These are phyloP conservation scores for Ganoderma lingzhi DNA, from an alignment of 1,284 basidiomycete genomes.

Conservation along the genomic window DNA sequence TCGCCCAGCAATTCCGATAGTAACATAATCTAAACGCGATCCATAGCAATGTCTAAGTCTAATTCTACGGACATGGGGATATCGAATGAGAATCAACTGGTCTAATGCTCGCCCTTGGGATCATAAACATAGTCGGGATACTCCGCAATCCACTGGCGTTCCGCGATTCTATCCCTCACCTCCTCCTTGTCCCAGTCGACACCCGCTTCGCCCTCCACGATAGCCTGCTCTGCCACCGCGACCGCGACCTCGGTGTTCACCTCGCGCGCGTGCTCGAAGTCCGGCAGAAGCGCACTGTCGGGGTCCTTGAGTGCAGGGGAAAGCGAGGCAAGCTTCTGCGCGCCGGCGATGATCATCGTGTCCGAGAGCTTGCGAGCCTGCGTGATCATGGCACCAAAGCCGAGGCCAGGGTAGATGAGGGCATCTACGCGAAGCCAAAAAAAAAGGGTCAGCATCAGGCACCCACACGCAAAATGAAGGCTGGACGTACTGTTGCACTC, in stretches of 20 bases:
- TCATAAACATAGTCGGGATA: constrained; percentile 73
- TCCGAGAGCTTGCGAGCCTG: constrained; percentile 72
- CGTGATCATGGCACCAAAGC: constrained; percentile 75
- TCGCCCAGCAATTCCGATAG: not conserved
- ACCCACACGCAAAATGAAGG: not conserved
- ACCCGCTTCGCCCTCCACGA: constrained; percentile 69
- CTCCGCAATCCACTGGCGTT: constrained; percentile 62
- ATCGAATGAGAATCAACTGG: not conserved
- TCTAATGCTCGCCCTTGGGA: constrained; percentile 24
- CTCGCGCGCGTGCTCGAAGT: constrained; percentile 68
- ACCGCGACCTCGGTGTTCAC: constrained; percentile 81
- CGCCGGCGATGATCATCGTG: constrained; percentile 80
- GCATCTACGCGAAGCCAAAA: constrained; percentile 54
- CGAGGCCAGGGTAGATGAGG: constrained; percentile 82
- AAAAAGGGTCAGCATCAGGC: not conserved
- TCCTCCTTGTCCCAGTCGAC: constrained; percentile 58
- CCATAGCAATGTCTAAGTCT: not conserved
- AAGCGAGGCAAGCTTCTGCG: constrained; percentile 71
- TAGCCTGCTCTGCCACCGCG: constrained; percentile 77
- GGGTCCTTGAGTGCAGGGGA: constrained; percentile 75
- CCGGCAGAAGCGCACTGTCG: constrained; percentile 70
- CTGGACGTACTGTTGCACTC: constrained; percentile 70
- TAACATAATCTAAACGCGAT: not conserved
- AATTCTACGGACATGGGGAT: not conserved
- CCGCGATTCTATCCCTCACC: constrained; percentile 57